Evolutionary conservation across 2,329 filamentous ascomycete species (phyloP).

Genomic region (Diaporthe australafricana): DNA sequence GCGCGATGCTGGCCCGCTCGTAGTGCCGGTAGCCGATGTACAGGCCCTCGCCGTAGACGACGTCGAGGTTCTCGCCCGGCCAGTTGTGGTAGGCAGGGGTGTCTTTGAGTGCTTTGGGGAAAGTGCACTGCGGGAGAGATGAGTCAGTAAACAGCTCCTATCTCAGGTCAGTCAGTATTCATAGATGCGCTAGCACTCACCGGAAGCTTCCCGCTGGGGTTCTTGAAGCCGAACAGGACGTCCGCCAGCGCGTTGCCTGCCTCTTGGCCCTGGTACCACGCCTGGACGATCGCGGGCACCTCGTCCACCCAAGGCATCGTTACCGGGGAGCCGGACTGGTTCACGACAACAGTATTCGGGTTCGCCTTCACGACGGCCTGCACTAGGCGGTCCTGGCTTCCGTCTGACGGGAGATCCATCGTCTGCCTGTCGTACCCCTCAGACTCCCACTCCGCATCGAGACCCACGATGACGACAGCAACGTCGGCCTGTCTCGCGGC

Average conservation of each 20-base stretch:
- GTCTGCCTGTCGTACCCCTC: constrained; percentile 76
- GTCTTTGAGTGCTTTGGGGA: constrained; percentile 72
- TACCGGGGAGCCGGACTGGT: constrained; percentile 76
- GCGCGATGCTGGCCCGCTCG: constrained; percentile 68
- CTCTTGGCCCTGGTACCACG: constrained; percentile 79
- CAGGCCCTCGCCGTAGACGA: constrained; percentile 78
- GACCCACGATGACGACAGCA: constrained; percentile 75
- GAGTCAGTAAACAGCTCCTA: not conserved
- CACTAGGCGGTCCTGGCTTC: constrained; percentile 72
- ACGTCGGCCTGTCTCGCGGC: constrained; percentile 73
- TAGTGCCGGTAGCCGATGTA: constrained; percentile 81
- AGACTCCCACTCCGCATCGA: constrained; percentile 81
- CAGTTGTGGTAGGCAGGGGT: constrained; percentile 80
- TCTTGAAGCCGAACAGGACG: constrained; percentile 72
- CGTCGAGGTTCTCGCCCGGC: constrained; percentile 76
- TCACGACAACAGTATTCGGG: constrained; percentile 74
- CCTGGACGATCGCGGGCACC: constrained; percentile 76
- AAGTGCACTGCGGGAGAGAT: constrained; percentile 62
- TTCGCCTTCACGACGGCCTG: constrained; percentile 72
- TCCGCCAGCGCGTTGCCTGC: constrained; percentile 76
- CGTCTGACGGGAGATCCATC: constrained; percentile 69
- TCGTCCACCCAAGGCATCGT: constrained; percentile 76
- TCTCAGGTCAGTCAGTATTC: too few relatives aligned
- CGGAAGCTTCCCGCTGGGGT: constrained; percentile 76
- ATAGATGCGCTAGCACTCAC: constrained; percentile 48